Conservation (phyloP, 1,284 basidiomycete species). For the Retiboletus flavoniger region DNA sequence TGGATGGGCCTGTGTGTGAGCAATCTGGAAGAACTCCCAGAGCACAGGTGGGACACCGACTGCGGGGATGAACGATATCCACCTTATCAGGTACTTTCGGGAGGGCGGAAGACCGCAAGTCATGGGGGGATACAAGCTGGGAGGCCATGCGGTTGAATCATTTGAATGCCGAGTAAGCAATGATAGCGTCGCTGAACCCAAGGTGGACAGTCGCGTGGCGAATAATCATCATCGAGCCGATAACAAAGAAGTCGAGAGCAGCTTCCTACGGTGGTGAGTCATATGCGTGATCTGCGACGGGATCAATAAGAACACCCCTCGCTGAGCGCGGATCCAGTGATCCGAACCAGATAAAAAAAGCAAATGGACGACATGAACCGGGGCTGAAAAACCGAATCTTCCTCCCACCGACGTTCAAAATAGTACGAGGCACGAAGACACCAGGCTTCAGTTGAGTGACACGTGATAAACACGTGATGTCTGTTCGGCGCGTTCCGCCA, state of each 20-base stretch:
- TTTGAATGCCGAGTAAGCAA: neutral
- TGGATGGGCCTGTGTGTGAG: neutral
- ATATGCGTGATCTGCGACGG: neutral
- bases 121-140: too few species aligned
- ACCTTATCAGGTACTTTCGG: neutral
- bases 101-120: neutral
- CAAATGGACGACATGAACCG: neutral
- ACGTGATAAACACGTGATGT: constrained; percentile 27
- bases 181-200: neutral
- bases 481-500: constrained; percentile 23
- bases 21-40: neutral
- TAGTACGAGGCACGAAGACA: too few species aligned
- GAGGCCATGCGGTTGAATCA: too few species aligned
- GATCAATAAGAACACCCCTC: neutral
- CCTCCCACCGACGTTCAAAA: neutral
- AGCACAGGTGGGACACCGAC: neutral
- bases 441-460: neutral
- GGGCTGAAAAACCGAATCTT: too few species aligned
- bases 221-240: too few species aligned
- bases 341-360: neutral
- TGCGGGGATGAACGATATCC: neutral
- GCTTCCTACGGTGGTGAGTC: neutral
- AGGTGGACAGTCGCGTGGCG: too few species aligned
- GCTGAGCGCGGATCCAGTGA: neutral
- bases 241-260: neutral